Conservation (phyloP, 257 asterid species). For the Solanum okadae region DNA sequence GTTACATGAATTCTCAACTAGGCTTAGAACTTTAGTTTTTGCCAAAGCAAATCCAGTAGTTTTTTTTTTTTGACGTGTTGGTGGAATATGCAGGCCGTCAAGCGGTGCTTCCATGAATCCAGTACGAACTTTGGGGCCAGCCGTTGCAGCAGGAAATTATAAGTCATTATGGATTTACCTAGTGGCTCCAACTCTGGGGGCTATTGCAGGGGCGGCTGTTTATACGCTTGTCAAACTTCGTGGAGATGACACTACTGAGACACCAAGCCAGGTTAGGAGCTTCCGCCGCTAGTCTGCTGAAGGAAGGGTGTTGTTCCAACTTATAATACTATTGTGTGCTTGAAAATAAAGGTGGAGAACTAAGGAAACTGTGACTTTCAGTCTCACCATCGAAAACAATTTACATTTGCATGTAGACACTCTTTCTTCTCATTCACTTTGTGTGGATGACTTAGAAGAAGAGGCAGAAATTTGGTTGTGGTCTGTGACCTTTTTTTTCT, state of each 20-base stretch:
- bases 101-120: slow-evolving; percentile 95
- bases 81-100: slow-evolving; percentile 40
- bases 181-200: slow-evolving; percentile 84
- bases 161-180: slow-evolving; percentile 69
- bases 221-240: slow-evolving; percentile 29
- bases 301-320: not conserved
- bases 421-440: not conserved
- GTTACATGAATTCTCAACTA: not conserved
- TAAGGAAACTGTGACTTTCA: not conserved
- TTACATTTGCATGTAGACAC: not conserved
- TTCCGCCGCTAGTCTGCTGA: slow-evolving; percentile 22
- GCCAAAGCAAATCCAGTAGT: not conserved
- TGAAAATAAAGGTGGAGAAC: not conserved
- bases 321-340: not conserved
- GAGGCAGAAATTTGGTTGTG: not conserved
- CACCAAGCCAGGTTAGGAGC: slow-evolving; percentile 18
- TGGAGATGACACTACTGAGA: not conserved
- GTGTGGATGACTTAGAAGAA: not conserved
- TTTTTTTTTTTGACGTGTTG: not conserved
- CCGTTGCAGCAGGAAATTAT: slow-evolving; percentile 84
- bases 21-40: not conserved
- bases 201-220: slow-evolving; percentile 59
- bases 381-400: not conserved
- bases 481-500: not conserved
- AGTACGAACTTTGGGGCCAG: slow-evolving; percentile 82